Base-by-base conservation (phyloP, 495 filamentous ascomycete genomes). In the Patellaria atrata region DNA sequence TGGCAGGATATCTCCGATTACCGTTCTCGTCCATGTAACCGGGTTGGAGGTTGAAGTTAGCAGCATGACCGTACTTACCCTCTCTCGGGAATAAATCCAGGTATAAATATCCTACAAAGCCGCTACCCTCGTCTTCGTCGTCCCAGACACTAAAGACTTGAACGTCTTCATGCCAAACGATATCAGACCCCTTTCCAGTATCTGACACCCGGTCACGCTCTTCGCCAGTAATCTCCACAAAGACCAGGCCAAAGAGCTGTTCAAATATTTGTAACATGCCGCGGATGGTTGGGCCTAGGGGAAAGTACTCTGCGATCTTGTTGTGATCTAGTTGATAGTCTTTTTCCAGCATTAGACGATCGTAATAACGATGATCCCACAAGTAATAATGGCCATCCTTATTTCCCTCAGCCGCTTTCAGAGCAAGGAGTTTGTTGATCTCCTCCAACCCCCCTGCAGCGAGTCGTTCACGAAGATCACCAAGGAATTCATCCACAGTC, bases 241-340 rank as follows among this genome's bases (percentile, higher is more conserved):
- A 96, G 11, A 75, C 78, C 7, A 97, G 62, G 15, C 89, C 89
- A 45, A 97, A 92, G 0, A 97, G 65, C 52, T 83, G 65, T 57
- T 96, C 87, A 44, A 97, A 96, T 47, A 94, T 93, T 49, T 75
- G 64, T 34, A 97, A 71, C 91, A 96, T 97, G 37, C 81, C 83
- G 19, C 68, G 62, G 32, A 97, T 79, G 2, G 83, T 91, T 3
- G 73, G 75, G 45, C 74, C 68, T 15, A 96, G 60, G 3, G 89
- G 87, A 65, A 96, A 97, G 58, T 89, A 96, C 55, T 97, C 84
- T 15, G 87, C 73, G 46, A 97, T 81, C 34, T 78, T 73, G 52
- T 84, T 72, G 43, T 92, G 81, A 50, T 97, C 85, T 21, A 97
- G 70, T 40, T 69, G 73, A 53, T 77, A 94, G 44, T 96, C 79